A percentile compares a stretch with the other conserved stretches of the same genome.
phyloP scores from a whole-genome alignment of 768 basidiomycete species.

The Cyathus striatus region DNA sequence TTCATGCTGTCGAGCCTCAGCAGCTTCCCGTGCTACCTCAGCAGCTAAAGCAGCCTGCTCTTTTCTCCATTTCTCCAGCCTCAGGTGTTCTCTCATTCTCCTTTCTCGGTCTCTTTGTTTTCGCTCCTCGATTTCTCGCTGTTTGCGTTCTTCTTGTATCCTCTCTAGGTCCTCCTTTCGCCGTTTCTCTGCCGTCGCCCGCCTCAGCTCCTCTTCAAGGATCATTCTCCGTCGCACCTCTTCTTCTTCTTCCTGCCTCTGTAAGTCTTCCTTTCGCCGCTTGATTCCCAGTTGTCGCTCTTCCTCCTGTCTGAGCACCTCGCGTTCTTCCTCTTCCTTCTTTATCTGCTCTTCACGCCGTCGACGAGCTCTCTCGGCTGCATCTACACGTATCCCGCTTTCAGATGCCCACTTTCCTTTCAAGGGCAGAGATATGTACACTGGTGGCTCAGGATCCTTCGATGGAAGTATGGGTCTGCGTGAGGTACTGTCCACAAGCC shows the following conservation, averaged over 20 bases:
- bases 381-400: slow-evolving; percentile 17
- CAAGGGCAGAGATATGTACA: slow-evolving; percentile 18
- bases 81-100: slow-evolving; percentile 43
- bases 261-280: slow-evolving; percentile 35
- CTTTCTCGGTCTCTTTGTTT: slow-evolving; percentile 42
- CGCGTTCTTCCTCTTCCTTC: slow-evolving; percentile 38
- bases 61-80: slow-evolving; percentile 47
- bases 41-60: slow-evolving; percentile 41
- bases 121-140: slow-evolving; percentile 39
- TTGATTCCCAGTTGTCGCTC: slow-evolving; percentile 34
- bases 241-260: slow-evolving; percentile 36
- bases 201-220: slow-evolving; percentile 34
- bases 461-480: slow-evolving; percentile 1
- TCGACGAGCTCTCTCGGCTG: slow-evolving; percentile 25
- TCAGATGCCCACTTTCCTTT: slow-evolving; percentile 31
- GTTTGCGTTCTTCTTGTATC: slow-evolving; percentile 41
- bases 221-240: slow-evolving; percentile 33
- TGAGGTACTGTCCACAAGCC: slow-evolving; percentile 14
- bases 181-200: slow-evolving; percentile 29
- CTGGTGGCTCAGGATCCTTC: background rate
- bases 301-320: slow-evolving; percentile 38
- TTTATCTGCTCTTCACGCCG: slow-evolving; percentile 23
- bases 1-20: slow-evolving; percentile 33
- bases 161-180: slow-evolving; percentile 32
- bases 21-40: slow-evolving; percentile 37